phyloP scores from a whole-genome alignment of 352 stramenopile species.

The Phytophthora sp. region DNA sequence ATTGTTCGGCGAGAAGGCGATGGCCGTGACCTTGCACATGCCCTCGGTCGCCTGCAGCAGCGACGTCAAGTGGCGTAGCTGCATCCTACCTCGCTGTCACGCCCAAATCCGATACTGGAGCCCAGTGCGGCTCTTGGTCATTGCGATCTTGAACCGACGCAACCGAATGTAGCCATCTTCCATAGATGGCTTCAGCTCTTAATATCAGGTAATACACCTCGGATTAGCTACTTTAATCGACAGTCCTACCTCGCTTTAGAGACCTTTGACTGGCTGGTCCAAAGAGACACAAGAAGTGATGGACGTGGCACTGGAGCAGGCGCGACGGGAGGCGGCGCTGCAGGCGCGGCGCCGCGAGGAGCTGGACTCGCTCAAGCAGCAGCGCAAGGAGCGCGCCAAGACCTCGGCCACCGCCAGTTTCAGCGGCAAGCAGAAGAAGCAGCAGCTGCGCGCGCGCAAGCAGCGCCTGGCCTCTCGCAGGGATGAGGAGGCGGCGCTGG shows the following conservation, averaged over 20 bases:
- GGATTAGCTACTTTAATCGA: background rate
- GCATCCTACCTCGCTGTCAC: conserved; percentile 58
- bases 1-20: conserved; percentile 94
- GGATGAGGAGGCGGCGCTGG: conserved; percentile 56
- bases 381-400: conserved; percentile 79
- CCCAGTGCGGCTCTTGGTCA: background rate
- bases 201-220: background rate
- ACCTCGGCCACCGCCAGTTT: conserved; percentile 64
- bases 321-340: conserved; percentile 70
- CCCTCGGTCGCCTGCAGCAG: conserved; percentile 90
- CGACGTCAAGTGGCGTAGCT: conserved; percentile 92
- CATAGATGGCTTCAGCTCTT: conserved; percentile 15
- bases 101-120: conserved; percentile 1
- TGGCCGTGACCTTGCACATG: conserved; percentile 93
- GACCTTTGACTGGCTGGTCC: background rate
- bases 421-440: conserved; percentile 89
- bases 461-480: conserved; percentile 72
- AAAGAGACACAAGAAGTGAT: conserved; percentile 10
- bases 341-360: conserved; percentile 74
- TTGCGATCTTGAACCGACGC: conserved; percentile 52
- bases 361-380: conserved; percentile 78
- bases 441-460: conserved; percentile 83
- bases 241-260: conserved; percentile 7
- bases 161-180: conserved; percentile 20
- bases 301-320: conserved; percentile 47